These are phyloP conservation scores for Melanomma pulvis-pyrius DNA, from an alignment of 495 filamentous ascomycete species.

Conservation along the genomic window DNA sequence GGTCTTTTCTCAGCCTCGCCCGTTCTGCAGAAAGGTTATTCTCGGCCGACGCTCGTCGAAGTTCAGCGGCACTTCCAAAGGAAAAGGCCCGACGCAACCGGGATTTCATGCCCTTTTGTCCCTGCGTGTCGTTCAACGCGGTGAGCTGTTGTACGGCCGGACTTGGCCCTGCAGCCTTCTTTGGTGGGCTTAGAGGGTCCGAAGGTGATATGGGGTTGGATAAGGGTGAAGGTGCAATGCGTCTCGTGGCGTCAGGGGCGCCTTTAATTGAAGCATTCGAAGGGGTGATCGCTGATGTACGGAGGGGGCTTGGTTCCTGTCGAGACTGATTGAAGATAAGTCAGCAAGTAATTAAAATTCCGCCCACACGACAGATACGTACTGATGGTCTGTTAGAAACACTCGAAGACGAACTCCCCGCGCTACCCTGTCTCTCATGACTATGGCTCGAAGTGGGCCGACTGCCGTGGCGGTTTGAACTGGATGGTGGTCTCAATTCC, in stretches of 20 bases:
- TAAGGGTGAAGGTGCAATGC: constrained; percentile 78
- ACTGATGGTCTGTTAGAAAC: constrained; percentile 56
- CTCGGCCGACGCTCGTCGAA: constrained; percentile 74
- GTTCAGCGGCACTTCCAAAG: constrained; percentile 93
- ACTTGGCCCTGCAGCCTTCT: constrained; percentile 51
- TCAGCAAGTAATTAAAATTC: constrained; percentile 5
- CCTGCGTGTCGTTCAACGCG: constrained; percentile 75
- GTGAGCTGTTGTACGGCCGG: constrained; percentile 78
- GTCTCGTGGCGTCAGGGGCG: constrained; percentile 72
- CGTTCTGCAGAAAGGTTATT: constrained; percentile 63
- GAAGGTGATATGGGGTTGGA: constrained; percentile 69
- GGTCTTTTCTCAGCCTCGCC: constrained; percentile 70
- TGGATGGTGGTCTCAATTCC: constrained; percentile 39
- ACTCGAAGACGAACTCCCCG: constrained; percentile 55
- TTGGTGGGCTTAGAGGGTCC: constrained; percentile 37
- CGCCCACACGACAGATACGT: constrained; percentile 9
- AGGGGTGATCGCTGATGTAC: neutral
- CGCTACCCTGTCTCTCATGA: constrained; percentile 63
- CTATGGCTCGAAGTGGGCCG: constrained; percentile 51
- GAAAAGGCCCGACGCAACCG: constrained; percentile 91
- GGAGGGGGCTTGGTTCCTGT: constrained; percentile 20
- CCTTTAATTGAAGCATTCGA: constrained; percentile 57
- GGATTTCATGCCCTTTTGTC: constrained; percentile 81
- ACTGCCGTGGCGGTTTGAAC: constrained; percentile 40
- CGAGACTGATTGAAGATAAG: constrained; percentile 21